These are phyloP conservation scores for Pseudogymnoascus sp. DNA, from an alignment of 2,329 filamentous ascomycete genomes.

Conservation along the genomic window DNA sequence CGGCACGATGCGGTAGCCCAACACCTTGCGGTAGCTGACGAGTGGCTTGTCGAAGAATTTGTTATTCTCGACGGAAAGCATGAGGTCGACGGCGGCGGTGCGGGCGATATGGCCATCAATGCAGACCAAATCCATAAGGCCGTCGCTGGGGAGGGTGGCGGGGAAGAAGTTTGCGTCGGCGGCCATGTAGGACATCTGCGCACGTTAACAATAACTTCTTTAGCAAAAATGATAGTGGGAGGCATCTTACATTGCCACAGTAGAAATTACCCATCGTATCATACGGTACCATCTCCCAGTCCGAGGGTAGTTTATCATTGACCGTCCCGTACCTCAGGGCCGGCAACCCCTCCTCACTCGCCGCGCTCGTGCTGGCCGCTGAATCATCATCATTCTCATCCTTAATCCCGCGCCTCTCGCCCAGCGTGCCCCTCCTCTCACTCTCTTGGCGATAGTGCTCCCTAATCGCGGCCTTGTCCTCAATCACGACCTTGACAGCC, in stretches of 20 bases:
- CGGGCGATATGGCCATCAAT: conserved; percentile 68
- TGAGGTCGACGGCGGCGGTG: conserved; percentile 55
- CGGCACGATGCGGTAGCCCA: conserved; percentile 79
- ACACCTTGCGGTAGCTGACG: conserved; percentile 75
- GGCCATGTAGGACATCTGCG: conserved; percentile 84
- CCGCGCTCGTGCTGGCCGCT: conserved; percentile 23
- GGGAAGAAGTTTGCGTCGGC: conserved; percentile 82
- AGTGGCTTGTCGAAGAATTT: conserved; percentile 72
- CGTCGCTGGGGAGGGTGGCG: conserved; percentile 72
- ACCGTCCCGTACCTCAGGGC: conserved; percentile 70
- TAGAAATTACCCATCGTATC: conserved; percentile 88
- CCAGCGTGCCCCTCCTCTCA: conserved; percentile 21
- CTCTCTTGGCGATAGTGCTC: conserved; percentile 56
- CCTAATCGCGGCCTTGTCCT: conserved; percentile 65
- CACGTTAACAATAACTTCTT: not conserved
- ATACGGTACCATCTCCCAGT: conserved; percentile 66
- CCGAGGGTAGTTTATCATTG: conserved; percentile 63
- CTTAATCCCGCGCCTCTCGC: conserved; percentile 23
- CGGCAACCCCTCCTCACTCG: conserved; percentile 51
- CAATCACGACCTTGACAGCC: conserved; percentile 72
- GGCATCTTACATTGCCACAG: conserved; percentile 66
- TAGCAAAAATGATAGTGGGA: not conserved
- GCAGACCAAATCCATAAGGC: conserved; percentile 74
- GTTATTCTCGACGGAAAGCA: conserved; percentile 63
- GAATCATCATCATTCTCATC: conserved; percentile 26